Conservation (phyloP, 768 basidiomycete genomes). For the Melanogaster broomeanus region DNA sequence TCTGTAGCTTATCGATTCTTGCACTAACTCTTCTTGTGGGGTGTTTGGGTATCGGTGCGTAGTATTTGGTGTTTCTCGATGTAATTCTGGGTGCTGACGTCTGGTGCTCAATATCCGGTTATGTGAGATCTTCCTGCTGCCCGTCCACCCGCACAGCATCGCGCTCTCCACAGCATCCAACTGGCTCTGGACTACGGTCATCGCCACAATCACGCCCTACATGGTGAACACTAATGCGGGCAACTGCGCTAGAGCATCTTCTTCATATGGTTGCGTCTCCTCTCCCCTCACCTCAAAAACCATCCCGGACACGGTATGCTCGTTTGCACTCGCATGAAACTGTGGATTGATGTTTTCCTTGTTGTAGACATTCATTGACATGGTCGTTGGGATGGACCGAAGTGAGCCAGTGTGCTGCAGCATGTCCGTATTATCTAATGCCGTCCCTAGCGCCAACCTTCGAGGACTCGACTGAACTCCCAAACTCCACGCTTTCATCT, state of each 20-base stretch:
- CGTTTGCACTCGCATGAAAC: too few relatives aligned
- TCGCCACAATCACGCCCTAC: constrained; percentile 40
- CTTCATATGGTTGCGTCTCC: constrained; percentile 74
- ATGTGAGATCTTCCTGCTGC: constrained; percentile 83
- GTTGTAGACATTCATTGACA: constrained; percentile 47
- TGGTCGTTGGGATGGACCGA: constrained; percentile 42
- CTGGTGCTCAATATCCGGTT: too few relatives aligned
- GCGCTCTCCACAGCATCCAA: constrained; percentile 73
- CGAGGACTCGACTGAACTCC: constrained; percentile 29
- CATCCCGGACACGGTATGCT: constrained; percentile 50
- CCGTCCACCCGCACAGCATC: constrained; percentile 81
- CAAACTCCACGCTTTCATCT: constrained; percentile 34
- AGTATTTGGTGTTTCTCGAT: not conserved
- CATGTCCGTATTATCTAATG: not conserved
- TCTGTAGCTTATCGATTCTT: too few relatives aligned
- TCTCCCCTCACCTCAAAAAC: too few relatives aligned
- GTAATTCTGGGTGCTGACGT: too few relatives aligned
- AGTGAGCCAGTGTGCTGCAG: constrained; percentile 4
- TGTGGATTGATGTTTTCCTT: not conserved
- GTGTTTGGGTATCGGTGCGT: constrained; percentile 45
- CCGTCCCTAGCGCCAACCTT: constrained; percentile 34
- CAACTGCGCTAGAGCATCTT: constrained; percentile 72
- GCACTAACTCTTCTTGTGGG: too few relatives aligned
- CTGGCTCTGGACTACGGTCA: constrained; percentile 76
- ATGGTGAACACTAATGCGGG: constrained; percentile 41